Base-by-base conservation (phyloP, 2,329 filamentous ascomycete species). In the Dactylellina sp. region DNA sequence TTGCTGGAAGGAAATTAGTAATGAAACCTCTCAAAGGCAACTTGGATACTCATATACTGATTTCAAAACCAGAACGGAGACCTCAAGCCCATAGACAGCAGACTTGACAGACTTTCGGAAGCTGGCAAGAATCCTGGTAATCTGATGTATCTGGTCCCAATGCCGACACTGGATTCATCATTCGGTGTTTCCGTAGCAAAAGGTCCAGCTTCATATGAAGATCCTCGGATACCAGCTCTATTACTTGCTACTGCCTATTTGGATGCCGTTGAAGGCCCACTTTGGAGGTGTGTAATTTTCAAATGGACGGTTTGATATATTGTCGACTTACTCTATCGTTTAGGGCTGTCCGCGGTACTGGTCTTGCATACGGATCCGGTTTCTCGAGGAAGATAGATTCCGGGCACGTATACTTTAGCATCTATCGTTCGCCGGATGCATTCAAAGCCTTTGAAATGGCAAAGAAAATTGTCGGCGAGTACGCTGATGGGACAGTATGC, bases 91-190 rank as follows among this genome's bases (percentile, higher is more conserved):
- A 72, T 79, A 16, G 78, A 78, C 40, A 65, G 62, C 16, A 72
- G 77, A 7, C 85, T 86, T 57, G 86, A 87, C 40, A 85, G 92
- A n/a, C 87, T 97, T 62, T 96, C 88, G 76, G 84, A 87, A 0
- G 88, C 91, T 62, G 95, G 93, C 14, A 85, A 86, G 60, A 87
- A 87, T 5, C 91, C 93, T 0, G 95, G 95, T 12, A 86, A 87
- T 3, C 85, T 91, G 37, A 88, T 89, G 32, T 90, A 92, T 77
- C 86, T 99, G 61, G 87, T 98, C 20, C 93, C 95, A 14, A 95
- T 99, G 89, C 88, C 92, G 0, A 91, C 93, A 0, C 90, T 97
- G 57, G 95, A 99, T 82, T 96, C 91, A 46, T 97, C 93, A 0
- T 98, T 92, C 82, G 90, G 89, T 22, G 87, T 93, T 71, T 88